Evolutionary conservation across 2,329 filamentous ascomycete genomes (phyloP), one percentile per base, ranked within the genome.

Genomic region (Aciculosporium take): DNA sequence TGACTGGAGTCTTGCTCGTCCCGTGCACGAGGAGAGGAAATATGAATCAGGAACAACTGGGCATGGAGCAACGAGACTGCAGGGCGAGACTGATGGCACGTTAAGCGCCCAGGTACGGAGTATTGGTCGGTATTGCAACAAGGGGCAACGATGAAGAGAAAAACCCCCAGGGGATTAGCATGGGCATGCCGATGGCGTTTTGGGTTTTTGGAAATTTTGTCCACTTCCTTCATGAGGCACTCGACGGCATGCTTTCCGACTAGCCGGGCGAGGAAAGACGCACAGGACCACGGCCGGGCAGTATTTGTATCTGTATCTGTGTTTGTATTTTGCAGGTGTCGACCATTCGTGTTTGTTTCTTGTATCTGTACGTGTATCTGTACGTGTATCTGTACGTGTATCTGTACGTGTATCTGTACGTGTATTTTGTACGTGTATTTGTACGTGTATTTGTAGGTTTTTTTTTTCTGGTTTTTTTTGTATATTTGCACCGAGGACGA

Each of bases 171-270:
- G 37, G 37, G 21, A 39, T 39, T 31, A 32, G 28, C 21, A 39
- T 31, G 37, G 37, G 37, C 25, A 38, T 38, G 36, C 36, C 25
- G 36, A 38, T 21, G 36, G 36, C 18, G 36, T 29, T 38, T 23
- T 25, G 37, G 36, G 36, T 13, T 25, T 29, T 38, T 23, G 36
- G 37, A 24, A 31, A 25, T 25, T 17, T 32, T 23, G n/a, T 18
- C 37, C 37, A 21, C 37, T 39, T 32, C 25, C 21, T 23, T 28
- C n/a, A 21, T 17, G 17, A 37, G 24, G 35, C 24, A 18, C 21
- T 37, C 25, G 35, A 28, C 35, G 35, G 35, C 27, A 31, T n/a
- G 37, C 37, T 29, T 23, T 38, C 17, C 25, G 36, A 38, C 36
- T 6, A 20, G 36, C 25, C 36, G 18, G 25, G 24, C 23, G 7